phyloP scores from a whole-genome alignment of 2,329 filamentous ascomycete genomes.

The Fusarium praegraminearum region DNA sequence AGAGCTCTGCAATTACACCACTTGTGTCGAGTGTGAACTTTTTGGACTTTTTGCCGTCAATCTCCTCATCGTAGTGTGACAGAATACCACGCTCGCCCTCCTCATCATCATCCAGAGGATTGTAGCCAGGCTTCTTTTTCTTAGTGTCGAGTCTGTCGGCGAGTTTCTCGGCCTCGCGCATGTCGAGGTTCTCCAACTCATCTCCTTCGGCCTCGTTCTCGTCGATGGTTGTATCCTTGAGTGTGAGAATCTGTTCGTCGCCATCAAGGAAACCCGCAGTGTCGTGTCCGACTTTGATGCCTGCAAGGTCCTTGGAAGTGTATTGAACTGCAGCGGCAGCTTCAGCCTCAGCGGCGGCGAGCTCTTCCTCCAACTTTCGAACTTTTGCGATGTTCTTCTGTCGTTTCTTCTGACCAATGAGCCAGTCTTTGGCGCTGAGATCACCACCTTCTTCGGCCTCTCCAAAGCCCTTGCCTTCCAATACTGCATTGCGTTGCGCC shows the following conservation, averaged over 20 bases:
- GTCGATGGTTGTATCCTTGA: constrained; percentile 92
- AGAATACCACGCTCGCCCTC: constrained; percentile 76
- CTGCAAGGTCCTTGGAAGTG: constrained; percentile 86
- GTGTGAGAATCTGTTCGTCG: constrained; percentile 88
- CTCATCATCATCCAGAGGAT: constrained; percentile 80
- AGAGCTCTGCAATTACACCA: constrained; percentile 75
- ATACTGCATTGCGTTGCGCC: constrained; percentile 78
- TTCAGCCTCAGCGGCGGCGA: constrained; percentile 78
- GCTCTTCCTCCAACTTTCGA: constrained; percentile 77
- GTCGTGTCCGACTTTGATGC: constrained; percentile 93
- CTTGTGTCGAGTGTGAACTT: constrained; percentile 86
- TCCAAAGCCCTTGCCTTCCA: constrained; percentile 87
- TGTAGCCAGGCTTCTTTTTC: constrained; percentile 90
- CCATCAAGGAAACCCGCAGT: constrained; percentile 82
- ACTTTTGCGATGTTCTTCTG: constrained; percentile 90
- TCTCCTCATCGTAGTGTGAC: constrained; percentile 95
- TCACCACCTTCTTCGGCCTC: constrained; percentile 76
- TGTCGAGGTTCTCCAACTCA: constrained; percentile 82
- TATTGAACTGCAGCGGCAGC: constrained; percentile 76
- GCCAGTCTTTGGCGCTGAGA: constrained; percentile 85
- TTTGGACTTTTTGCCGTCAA: constrained; percentile 88
- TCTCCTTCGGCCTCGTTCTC: constrained; percentile 89
- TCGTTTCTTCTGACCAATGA: constrained; percentile 90
- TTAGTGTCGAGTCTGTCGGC: constrained; percentile 84
- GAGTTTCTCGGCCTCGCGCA: constrained; percentile 79